Evolutionary conservation across 2,329 filamentous ascomycete genomes (phyloP), one percentile per base, ranked within the genome.

Genomic region (Trichoderma endophyticum): DNA sequence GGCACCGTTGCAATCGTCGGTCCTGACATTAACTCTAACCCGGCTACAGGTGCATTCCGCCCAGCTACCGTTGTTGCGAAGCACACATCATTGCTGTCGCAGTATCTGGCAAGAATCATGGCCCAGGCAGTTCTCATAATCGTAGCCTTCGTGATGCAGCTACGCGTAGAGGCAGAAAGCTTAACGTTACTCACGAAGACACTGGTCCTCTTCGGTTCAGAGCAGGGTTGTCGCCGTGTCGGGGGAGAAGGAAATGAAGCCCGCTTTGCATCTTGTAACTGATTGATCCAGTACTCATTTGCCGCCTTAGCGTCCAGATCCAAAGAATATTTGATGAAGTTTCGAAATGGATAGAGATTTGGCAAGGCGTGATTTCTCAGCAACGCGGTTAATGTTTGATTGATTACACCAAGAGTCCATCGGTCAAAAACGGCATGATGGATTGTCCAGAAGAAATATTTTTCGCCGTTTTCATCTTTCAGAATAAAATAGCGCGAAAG

Each of bases 31-130:
- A 18, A 43, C 21, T 59, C 54, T 4, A 73, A 21, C n/a, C 62
- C 68, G 11, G 21, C 9, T 9, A 73, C 30, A 8, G 71, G 68
- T 6, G 67, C 71, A 28, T 57, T 43, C 3, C 71, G 60, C 6
- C 71, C 71, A n/a, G 71, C 65, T 8, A 73, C 39, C 14, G 71
- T 73, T 21, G 62, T 32, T 51, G 60, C 71, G 43, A 73, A 71
- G 24, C 67, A 71, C 14, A 71, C 70, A 14, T 72, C 70, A 11
- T 72, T 56, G 4, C 14, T 67, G 6, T 62, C 70, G 18, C 26
- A 68, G 24, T 72, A 72, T 11, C n/a, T 54, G 3, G 70, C 70
- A 26, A 72, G 39, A n/a, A 72, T 24, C 12, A 72, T 68, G 18
- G 70, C 70, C 70, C 70, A 72, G 8, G 70, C 54, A 18, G 63